Percentiles rank a stretch among this genome's conserved stretches.
Evolutionary conservation across 1,284 basidiomycete genomes (phyloP).

Genomic region (Cryptococcus sp.): DNA sequence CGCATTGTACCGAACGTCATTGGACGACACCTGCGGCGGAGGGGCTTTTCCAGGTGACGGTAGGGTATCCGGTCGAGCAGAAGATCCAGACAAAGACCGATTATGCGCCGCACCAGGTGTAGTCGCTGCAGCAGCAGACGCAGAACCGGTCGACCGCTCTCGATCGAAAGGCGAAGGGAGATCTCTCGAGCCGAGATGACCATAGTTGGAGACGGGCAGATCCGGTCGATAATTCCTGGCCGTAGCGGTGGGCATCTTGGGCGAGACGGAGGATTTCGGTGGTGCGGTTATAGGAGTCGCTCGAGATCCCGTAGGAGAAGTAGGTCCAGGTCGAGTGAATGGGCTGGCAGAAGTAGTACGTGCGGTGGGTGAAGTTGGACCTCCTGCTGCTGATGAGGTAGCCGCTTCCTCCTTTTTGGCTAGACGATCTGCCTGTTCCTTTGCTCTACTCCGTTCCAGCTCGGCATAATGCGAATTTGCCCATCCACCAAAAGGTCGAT

Average conservation of each 20-base stretch:
- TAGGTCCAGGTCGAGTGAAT: neutral
- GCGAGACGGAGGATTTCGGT: neutral
- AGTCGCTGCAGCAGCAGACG: neutral
- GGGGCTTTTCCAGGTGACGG: no score
- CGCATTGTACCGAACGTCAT: no score
- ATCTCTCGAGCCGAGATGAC: neutral
- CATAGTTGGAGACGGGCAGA: neutral
- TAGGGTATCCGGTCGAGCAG: neutral
- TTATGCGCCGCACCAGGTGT: neutral
- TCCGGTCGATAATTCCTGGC: neutral
- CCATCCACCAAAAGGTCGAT: no score
- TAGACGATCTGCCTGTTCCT: no score
- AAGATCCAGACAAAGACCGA: conserved; percentile 2
- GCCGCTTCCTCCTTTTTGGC: no score
- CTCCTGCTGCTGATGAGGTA: neutral
- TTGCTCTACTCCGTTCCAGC: no score
- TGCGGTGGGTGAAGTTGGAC: neutral
- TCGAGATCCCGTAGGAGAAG: neutral
- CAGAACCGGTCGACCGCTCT: neutral
- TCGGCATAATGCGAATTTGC: no score
- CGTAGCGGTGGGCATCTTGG: neutral
- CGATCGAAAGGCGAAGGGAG: conserved; percentile 8
- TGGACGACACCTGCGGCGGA: no score
- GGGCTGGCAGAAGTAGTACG: neutral
- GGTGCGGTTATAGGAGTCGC: no score